Percentiles rank a stretch among this genome's conserved stretches.
Evolutionary conservation across 2,329 filamentous ascomycete species (phyloP).

Genomic region (Calonectria multiphialidica): DNA sequence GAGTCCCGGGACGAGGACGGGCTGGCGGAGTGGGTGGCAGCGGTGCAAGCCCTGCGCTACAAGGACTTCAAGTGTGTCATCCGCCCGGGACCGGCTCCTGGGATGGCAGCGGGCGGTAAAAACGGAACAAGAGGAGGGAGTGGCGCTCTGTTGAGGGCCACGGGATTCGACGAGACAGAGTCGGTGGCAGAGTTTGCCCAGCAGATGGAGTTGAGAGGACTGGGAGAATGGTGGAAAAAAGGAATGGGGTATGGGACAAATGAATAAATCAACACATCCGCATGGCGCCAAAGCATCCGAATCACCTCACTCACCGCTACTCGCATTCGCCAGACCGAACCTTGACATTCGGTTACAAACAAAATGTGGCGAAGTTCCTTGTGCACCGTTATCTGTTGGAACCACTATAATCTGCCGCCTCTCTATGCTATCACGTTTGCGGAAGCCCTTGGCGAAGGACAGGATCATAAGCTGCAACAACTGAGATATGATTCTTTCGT

Average conservation of each 20-base stretch:
- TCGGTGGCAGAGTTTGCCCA: slow-evolving; percentile 74
- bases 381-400: too few species aligned
- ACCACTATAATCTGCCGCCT: too few species aligned
- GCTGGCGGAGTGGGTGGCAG: slow-evolving; percentile 73
- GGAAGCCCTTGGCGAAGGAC: too few species aligned
- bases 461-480: too few species aligned
- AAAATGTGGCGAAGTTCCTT: too few species aligned
- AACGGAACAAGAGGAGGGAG: slow-evolving; percentile 3
- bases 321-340: not conserved
- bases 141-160: slow-evolving; percentile 6
- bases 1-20: slow-evolving; percentile 66
- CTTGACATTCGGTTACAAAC: too few species aligned
- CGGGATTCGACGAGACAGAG: slow-evolving; percentile 67
- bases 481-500: too few species aligned
- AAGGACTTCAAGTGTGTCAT: slow-evolving; percentile 78
- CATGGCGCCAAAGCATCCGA: not conserved
- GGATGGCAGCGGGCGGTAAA: not conserved
- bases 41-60: slow-evolving; percentile 75
- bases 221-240: slow-evolving; percentile 75
- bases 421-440: too few species aligned
- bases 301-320: not conserved
- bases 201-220: slow-evolving; percentile 69
- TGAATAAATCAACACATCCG: not conserved
- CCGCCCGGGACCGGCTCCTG: slow-evolving; percentile 56
- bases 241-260: slow-evolving; percentile 69